Evolutionary conservation across 2,329 filamentous ascomycete genomes (phyloP).

Genomic region (Sporothrix globosa): DNA sequence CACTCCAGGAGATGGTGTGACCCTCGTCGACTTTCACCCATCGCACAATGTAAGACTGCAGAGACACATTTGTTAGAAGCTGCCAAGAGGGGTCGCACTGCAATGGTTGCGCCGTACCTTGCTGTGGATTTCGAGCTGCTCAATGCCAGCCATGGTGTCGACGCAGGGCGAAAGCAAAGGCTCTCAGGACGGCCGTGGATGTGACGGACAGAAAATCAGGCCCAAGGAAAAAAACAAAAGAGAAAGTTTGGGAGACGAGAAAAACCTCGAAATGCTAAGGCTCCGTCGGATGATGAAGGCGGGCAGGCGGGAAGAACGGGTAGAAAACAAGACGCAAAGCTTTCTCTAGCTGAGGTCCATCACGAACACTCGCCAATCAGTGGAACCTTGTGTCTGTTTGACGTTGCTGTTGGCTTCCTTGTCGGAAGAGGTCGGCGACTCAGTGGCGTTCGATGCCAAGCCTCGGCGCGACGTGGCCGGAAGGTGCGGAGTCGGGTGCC

Average conservation of each 20-base stretch:
- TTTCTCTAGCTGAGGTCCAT: constrained; percentile 20
- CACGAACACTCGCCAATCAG: neutral
- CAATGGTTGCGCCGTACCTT: constrained; percentile 61
- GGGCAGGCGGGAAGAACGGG: neutral
- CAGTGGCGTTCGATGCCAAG: constrained; percentile 21
- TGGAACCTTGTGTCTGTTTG: neutral
- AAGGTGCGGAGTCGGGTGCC: constrained; percentile 19
- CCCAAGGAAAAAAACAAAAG: neutral
- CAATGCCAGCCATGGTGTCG: constrained; percentile 80
- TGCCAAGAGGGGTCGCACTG: constrained; percentile 3
- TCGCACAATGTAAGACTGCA: constrained; percentile 92
- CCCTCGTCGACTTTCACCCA: constrained; percentile 92
- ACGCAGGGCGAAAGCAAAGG: neutral
- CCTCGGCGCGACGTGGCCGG: constrained; percentile 22
- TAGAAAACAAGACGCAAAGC: constrained; percentile 12
- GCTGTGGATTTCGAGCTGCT: constrained; percentile 96
- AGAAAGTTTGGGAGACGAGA: neutral
- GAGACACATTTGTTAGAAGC: constrained; percentile 35
- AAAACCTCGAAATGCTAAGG: neutral
- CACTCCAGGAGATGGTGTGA: constrained; percentile 94
- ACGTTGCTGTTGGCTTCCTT: neutral
- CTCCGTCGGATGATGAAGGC: neutral
- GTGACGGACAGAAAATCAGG: neutral
- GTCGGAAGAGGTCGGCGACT: neutral
- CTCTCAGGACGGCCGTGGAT: neutral